Evolutionary conservation across 2,329 filamentous ascomycete genomes (phyloP), one percentile per base, ranked within the genome.

Genomic region (Pestalotiopsis sp.): DNA sequence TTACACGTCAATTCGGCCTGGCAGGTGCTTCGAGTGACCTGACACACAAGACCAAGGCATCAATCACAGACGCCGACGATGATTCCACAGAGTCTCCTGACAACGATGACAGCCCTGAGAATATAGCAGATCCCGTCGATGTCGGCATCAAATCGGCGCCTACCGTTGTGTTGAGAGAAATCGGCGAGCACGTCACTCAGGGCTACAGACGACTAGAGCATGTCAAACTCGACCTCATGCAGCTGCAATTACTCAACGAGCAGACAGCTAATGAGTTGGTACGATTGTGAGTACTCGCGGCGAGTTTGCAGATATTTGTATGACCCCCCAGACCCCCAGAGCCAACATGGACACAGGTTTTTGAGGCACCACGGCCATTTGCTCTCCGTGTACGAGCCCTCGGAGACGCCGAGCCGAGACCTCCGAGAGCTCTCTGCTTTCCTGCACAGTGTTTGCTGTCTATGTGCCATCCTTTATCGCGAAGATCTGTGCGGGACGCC

Each of bases 391-490:
- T 75, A 75, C 52, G 70, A 65, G 36, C 57, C 68, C 25, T 72
- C 75, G 12, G 76, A 78, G 9, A 49, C 77, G 31, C 69, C 68
- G 36, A 77, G 72, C 0, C 90, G 73, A 0, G 76, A 76, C 6
- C 67, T 78, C 17, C 77, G 77, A 3, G 74, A 74, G 17, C 74
- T 76, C 3, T 83, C 81, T 0, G 78, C 81, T 1, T 83, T 83
- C 66, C 71, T 83, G 12, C 79, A 80, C 59, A 78, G 79, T 25
- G 80, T 81, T 1, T 81, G 81, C 69, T 82, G 80, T 67, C 69
- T 82, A 4, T 78, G 81, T 23, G 80, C 78, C 2, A 76, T 82
- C 62, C 75, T 77, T n/a, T 80, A 75, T 63, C 75, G 76, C 14
- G 73, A 71, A 6, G 77, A 78, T 55, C 75, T 79, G 23, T 74